Conservation (phyloP, 106 monocot genomes). For the Allium cepa region DNA sequence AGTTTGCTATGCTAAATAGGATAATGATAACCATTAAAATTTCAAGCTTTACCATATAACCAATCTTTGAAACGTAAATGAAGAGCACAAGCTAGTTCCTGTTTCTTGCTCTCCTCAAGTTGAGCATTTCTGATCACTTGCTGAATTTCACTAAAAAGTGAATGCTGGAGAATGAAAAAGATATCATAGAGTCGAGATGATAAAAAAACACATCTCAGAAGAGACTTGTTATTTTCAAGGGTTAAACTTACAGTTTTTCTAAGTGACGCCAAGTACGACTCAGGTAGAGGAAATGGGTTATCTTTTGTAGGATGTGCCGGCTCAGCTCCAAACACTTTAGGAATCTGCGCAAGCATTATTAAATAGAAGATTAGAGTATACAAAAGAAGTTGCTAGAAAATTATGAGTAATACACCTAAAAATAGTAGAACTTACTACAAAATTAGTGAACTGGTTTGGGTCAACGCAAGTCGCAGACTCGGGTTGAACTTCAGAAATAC, state of each 20-base stretch:
- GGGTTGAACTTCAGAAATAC: constrained; percentile 61
- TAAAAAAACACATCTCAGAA: too few species aligned
- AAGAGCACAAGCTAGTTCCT: constrained; percentile 58
- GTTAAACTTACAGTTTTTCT: constrained; percentile 30
- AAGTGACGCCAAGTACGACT: constrained; percentile 30
- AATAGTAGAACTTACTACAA: constrained; percentile 34
- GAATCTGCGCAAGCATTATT: constrained; percentile 34
- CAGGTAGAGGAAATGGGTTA: constrained; percentile 62
- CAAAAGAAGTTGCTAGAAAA: too few species aligned
- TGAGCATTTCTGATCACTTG: constrained; percentile 53
- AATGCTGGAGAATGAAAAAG: constrained; percentile 4
- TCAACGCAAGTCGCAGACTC: constrained; percentile 59
- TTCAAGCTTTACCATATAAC: constrained; percentile 58
- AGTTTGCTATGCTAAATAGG: too few species aligned
- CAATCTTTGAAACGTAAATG: constrained; percentile 87
- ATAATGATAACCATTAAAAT: too few species aligned
- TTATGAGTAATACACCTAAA: not conserved
- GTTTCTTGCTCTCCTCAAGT: constrained; percentile 61
- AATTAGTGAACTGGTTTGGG: constrained; percentile 58
- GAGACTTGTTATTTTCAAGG: not conserved
- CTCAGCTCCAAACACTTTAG: constrained; percentile 35
- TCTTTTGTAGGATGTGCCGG: constrained; percentile 19
- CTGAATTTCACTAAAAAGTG: constrained; percentile 38
- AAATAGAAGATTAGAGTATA: too few species aligned
- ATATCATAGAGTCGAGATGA: too few species aligned